These are phyloP conservation scores for Stemphylium lycopersici DNA, from an alignment of 2,329 filamentous ascomycete species.

Conservation along the genomic window DNA sequence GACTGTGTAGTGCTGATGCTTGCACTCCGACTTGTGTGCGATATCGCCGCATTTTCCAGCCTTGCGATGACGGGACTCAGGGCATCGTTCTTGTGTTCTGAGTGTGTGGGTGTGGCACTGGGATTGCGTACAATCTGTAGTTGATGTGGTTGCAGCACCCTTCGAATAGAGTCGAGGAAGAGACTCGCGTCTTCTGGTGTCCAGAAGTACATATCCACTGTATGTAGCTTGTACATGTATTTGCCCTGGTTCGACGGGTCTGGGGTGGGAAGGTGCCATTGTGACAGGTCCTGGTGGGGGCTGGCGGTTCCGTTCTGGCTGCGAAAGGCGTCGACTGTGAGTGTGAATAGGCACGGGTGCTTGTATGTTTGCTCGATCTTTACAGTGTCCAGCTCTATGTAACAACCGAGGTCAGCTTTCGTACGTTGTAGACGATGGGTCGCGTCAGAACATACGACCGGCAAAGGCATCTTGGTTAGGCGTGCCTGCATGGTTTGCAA, in stretches of 20 bases:
- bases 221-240: constrained; percentile 79
- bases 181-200: constrained; percentile 72
- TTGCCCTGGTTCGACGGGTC: constrained; percentile 76
- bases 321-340: constrained; percentile 62
- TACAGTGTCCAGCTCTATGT: constrained; percentile 68
- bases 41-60: constrained; percentile 73
- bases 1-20: constrained; percentile 49
- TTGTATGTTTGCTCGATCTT: constrained; percentile 74
- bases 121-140: constrained; percentile 44
- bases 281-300: constrained; percentile 55
- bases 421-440: background rate
- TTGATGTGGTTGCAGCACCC: constrained; percentile 67
- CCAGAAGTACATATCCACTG: constrained; percentile 81
- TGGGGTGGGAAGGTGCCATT: constrained; percentile 78
- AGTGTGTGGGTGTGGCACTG: constrained; percentile 47
- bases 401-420: constrained; percentile 26
- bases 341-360: constrained; percentile 72
- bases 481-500: constrained; percentile 76
- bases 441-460: constrained; percentile 65
- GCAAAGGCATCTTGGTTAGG: constrained; percentile 80
- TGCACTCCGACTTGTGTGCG: constrained; percentile 53
- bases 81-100: constrained; percentile 54
- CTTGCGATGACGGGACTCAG: constrained; percentile 76
- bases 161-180: constrained; percentile 71
- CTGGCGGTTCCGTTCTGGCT: constrained; percentile 45